These are phyloP conservation scores for Tylopilus felleus DNA, from an alignment of 768 basidiomycete genomes.

Conservation along the genomic window DNA sequence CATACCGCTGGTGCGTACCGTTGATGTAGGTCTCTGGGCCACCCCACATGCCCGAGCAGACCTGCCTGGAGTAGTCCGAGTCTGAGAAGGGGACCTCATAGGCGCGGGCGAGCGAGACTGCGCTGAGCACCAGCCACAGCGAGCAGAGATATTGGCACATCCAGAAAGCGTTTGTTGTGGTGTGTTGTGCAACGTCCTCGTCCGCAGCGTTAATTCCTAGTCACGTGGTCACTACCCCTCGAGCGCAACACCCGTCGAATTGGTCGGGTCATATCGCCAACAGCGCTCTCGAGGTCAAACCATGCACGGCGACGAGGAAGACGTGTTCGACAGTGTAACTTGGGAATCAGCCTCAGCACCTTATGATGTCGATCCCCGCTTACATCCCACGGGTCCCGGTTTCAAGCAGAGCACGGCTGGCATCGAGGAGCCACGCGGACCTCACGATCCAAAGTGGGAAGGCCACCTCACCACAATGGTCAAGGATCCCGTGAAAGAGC, in stretches of 20 bases:
- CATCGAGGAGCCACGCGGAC: slow-evolving; percentile 57
- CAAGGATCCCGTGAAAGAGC: slow-evolving; percentile 91
- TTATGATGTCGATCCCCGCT: slow-evolving; percentile 43
- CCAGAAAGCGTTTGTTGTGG: slow-evolving; percentile 27
- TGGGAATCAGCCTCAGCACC: slow-evolving; percentile 77
- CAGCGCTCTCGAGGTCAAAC: slow-evolving; percentile 11
- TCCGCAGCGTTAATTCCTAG: slow-evolving; percentile 7
- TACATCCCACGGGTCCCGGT: slow-evolving; percentile 57
- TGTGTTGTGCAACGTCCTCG: slow-evolving; percentile 19
- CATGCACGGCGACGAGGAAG: slow-evolving; percentile 86
- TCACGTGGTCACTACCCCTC: slow-evolving; percentile 26
- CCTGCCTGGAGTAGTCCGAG: slow-evolving; percentile 82
- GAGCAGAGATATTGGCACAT: slow-evolving; percentile 25
- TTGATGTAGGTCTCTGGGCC: slow-evolving; percentile 77
- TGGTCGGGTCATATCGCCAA: too few relatives aligned
- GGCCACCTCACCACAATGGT: slow-evolving; percentile 80
- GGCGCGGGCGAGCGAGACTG: slow-evolving; percentile 38
- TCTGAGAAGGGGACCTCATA: slow-evolving; percentile 68
- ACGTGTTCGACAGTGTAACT: slow-evolving; percentile 88
- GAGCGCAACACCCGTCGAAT: too few relatives aligned
- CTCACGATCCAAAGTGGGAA: slow-evolving; percentile 88
- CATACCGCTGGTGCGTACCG: slow-evolving; percentile 43
- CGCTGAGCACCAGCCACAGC: slow-evolving; percentile 27
- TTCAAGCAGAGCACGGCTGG: slow-evolving; percentile 79
- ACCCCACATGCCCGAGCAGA: slow-evolving; percentile 96